Conservation (phyloP, 2,329 filamentous ascomycete genomes). For the Drechslera avenae region DNA sequence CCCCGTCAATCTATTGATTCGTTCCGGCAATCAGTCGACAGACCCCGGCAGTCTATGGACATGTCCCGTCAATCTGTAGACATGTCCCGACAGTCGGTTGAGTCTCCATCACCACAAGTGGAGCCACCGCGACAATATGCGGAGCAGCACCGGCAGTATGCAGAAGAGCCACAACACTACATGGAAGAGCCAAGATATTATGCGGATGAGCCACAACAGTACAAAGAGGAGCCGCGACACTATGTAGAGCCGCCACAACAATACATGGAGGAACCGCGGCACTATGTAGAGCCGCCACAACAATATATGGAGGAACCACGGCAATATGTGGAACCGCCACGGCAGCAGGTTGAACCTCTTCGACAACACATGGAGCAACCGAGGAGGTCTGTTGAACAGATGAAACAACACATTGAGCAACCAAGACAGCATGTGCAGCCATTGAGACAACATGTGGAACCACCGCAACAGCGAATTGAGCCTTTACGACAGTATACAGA, state of each 20-base stretch:
- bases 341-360: conserved; percentile 2
- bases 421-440: conserved; percentile 9
- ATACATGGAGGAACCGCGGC: background rate
- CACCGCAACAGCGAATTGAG: conserved; percentile 7
- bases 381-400: background rate
- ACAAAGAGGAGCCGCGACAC: background rate
- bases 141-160: background rate
- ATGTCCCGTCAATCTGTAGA: conserved; percentile 5
- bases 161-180: background rate
- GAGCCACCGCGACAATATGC: conserved; percentile 1
- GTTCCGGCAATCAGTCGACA: conserved; percentile 22
- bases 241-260: background rate
- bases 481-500: conserved; percentile 6
- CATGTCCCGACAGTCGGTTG: conserved; percentile 1
- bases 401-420: conserved; percentile 6
- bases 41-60: background rate
- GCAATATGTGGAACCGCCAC: conserved; percentile 5
- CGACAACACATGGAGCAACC: conserved; percentile 7
- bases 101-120: conserved; percentile 1
- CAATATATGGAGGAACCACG: conserved; percentile 3
- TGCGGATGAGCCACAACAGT: background rate
- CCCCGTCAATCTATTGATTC: conserved; percentile 9
- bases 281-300: conserved; percentile 1
- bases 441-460: conserved; percentile 5
- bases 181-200: conserved; percentile 4